phyloP scores from a whole-genome alignment of 2,329 filamentous ascomycete species.

The Cladosporium sp. region DNA sequence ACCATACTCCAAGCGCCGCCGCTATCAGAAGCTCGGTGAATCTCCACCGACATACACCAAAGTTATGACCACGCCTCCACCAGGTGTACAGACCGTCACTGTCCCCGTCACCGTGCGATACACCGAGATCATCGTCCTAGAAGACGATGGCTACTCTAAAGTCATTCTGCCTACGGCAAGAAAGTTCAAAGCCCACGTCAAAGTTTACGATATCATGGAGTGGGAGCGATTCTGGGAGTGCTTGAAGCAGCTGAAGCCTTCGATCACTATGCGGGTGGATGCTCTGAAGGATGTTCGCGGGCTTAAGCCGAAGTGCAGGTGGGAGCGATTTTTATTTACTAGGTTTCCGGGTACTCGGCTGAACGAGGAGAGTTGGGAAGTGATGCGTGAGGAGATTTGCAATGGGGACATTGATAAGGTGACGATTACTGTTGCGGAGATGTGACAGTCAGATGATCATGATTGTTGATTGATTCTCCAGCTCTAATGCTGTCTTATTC shows the following conservation, averaged over 20 bases:
- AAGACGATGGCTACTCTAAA: slow-evolving; percentile 7
- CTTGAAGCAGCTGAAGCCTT: not conserved
- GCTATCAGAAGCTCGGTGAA: not conserved
- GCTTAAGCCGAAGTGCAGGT: not conserved
- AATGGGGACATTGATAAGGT: not conserved
- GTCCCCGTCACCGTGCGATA: slow-evolving; percentile 1
- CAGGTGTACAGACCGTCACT: not conserved
- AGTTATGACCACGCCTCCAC: not conserved
- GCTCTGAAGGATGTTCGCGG: not conserved
- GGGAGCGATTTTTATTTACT: not conserved
- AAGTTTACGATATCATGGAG: not conserved
- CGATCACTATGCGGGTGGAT: not conserved
- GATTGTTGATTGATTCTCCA: too few species aligned
- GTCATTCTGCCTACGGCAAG: not conserved
- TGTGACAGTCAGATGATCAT: too few species aligned
- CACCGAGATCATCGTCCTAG: slow-evolving; percentile 2
- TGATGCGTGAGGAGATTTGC: not conserved
- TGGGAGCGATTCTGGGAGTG: slow-evolving; percentile 6
- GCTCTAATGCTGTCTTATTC: too few species aligned
- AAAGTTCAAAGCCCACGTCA: not conserved
- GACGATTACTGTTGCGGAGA: not conserved
- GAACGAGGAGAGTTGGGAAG: not conserved
- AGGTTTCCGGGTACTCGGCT: not conserved
- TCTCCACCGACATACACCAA: not conserved
- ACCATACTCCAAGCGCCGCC: slow-evolving; percentile 1